Base-by-base conservation (phyloP, 768 basidiomycete species). In the Psilocybe cyanescens region DNA sequence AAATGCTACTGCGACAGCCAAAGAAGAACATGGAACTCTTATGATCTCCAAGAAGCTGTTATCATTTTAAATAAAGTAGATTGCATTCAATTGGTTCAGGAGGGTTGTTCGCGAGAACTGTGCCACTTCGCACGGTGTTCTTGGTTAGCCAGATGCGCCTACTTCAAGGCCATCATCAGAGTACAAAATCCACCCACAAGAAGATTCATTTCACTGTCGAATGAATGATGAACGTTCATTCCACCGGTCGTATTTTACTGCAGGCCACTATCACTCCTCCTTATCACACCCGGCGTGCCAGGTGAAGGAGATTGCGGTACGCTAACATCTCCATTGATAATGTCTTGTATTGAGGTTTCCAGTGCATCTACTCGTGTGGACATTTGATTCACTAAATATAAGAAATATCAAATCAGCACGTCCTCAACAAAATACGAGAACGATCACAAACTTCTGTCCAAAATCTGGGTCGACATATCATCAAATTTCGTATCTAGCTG, bases 401-500 rank as follows among this genome's bases (percentile, higher is more conserved):
- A 33, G 28, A 57, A 33, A 11, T 28, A 48, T 8, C n/a, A 49
- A 24, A 24, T 56, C 65, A 9, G 52, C 46, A 58, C 44, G 57
- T 9, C 16, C 44, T 29, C 52, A 33, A 39, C 14, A 57, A 46
- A 49, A 17, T 53, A 24, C 24, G 24, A 48, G 19, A 48, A 48
- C 44, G 16, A 28, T 9, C 29, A 82, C 89, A 67, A 70, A 94
- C 91, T 93, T 68, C 90, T 82, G 58, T 92, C 90, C 63, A 97
- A 81, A 64, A 97, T 92, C 72, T 96, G 91, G 19, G 81, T 81
- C 35, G 94, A 96, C 94, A 96, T 96, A 56, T 94, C 91, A 67
- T 97, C 94, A 68, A 97, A 97, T 64, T 92, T 92, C 51, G 84
- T 68, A 69, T 97, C 95, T 16, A 97, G 81, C 68, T 95, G 91